Base-by-base conservation (phyloP, 495 filamentous ascomycete species). In the Trichocladium uniseriatum region DNA sequence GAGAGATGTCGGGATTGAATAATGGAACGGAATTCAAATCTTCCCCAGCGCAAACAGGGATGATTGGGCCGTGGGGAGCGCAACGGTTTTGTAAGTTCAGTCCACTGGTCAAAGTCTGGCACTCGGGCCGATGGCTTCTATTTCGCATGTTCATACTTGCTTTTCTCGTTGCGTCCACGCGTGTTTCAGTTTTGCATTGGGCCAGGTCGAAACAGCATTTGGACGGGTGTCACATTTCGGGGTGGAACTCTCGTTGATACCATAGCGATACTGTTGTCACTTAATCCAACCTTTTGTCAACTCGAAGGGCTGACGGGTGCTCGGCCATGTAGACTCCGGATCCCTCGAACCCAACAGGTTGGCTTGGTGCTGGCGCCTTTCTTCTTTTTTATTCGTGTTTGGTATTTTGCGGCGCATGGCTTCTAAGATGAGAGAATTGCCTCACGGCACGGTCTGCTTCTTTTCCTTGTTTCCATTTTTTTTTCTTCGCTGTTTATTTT, bases 371-470 rank as follows among this genome's bases (percentile, higher is more conserved):
- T 32, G 31, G 13, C 10, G 2, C 2, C 13, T 38, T 13, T 9
- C 6, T n/a, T 14, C 11, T 15, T 31, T 24, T 15, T 19, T 14
- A 7, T 27, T 39, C 18, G n/a, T n/a, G n/a, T n/a, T n/a, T n/a
- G 21, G 4, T 35, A 10, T 8, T 20, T 16, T 37, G 27, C 18
- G 19, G 19, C 20, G 41, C 32, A 38, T 31, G n/a, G 38, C 20
- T 32, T 32, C 10, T 11, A 19, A 32, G 49, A 43, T 11, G 18
- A 18, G 14, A 5, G 27, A 29, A 31, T 39, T 2, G 46, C 51
- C 32, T 49, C 51, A 43, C 27, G 39, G 41, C 39, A 38, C 45
- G 10, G 32, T 29, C 10, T 16, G 21, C 20, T 42, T 38, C n/a
- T 20, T 36, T 38, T 38, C 29, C 8, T 34, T 44, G 14, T 10